Evolutionary conservation across 805 yeast species (phyloP), one percentile per base, ranked within the genome.

Genomic region (Vanderwaltozyma tropicalis): DNA sequence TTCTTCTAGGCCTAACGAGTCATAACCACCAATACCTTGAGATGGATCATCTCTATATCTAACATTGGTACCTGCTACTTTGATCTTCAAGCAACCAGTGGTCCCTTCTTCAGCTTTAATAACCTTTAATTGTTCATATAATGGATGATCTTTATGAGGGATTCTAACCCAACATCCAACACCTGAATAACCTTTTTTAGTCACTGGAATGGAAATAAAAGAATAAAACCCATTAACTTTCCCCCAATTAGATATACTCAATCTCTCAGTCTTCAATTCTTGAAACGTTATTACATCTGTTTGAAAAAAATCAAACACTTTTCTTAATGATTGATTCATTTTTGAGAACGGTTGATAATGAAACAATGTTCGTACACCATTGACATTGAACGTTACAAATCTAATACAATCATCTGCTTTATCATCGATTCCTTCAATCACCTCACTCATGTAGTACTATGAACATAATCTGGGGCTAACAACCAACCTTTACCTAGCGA

Each of bases 51-150:
- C 58, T 33, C 49, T 49, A 37, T 53, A 57, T 19, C 45, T 33
- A 34, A 47, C 43, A 3, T 29, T 32, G 4, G 8, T 14, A 6
- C 31, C 24, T 0, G 11, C 32, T 10, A 26, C 16, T 35, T 48
- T 57, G 1, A 57, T 43, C 9, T 37, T 43, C 18, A 66, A 35
- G 1, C 63, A 61, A 0, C 97, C 98, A 0, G 96, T 81, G 7
- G 92, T 64, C 0, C 98, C 98, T 57, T 89, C 95, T 53, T 92
- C 97, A 0, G 88, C 96, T 45, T 72, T 75, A 3, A 71, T 35
- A 1, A 86, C 85, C 2, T 67, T 61, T 19, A 87, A 53, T 2
- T 68, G 54, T 15, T 55, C 52, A 17, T 44, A 32, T 1, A 57
- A 52, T 0, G 71, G 57, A 19, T 79, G 82, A 10, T 56, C 58